Evolutionary conservation across 352 stramenopile genomes (phyloP).

Genomic region (Globisporangium canariense): DNA sequence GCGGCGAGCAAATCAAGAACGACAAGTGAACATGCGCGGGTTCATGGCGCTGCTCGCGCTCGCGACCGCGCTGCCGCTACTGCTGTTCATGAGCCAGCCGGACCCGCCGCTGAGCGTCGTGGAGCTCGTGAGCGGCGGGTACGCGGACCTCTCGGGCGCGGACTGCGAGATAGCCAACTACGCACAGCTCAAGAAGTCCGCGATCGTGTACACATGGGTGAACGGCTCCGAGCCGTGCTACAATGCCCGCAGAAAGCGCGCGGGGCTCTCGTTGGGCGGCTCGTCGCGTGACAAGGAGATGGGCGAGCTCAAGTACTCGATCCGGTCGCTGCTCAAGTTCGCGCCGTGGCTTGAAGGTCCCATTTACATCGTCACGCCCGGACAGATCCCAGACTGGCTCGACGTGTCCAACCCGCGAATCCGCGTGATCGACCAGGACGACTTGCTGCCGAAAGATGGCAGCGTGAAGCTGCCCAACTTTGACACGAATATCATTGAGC

Average conservation of each 20-base stretch:
- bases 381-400: slow-evolving; percentile 81
- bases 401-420: slow-evolving; percentile 68
- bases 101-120: slow-evolving; percentile 48
- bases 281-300: slow-evolving; percentile 81
- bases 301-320: slow-evolving; percentile 84
- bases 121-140: slow-evolving; percentile 44
- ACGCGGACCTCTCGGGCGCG: slow-evolving; percentile 31
- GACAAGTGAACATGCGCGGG: slow-evolving; percentile 27
- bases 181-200: slow-evolving; percentile 50
- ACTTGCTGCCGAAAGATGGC: slow-evolving; percentile 55
- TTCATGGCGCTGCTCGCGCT: slow-evolving; percentile 52
- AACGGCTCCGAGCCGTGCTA: slow-evolving; percentile 82
- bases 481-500: slow-evolving; percentile 84
- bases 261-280: slow-evolving; percentile 50
- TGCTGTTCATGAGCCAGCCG: slow-evolving; percentile 48
- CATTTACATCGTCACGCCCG: slow-evolving; percentile 83
- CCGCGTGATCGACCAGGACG: slow-evolving; percentile 71
- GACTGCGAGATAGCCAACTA: slow-evolving; percentile 68
- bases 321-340: slow-evolving; percentile 79
- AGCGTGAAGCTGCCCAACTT: slow-evolving; percentile 62
- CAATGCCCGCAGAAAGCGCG: slow-evolving; percentile 50
- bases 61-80: slow-evolving; percentile 34
- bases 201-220: slow-evolving; percentile 87
- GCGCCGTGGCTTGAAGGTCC: slow-evolving; percentile 72
- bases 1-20: no score